Conservation (phyloP, 2,329 filamentous ascomycete species). For the Alternaria conjuncta region DNA sequence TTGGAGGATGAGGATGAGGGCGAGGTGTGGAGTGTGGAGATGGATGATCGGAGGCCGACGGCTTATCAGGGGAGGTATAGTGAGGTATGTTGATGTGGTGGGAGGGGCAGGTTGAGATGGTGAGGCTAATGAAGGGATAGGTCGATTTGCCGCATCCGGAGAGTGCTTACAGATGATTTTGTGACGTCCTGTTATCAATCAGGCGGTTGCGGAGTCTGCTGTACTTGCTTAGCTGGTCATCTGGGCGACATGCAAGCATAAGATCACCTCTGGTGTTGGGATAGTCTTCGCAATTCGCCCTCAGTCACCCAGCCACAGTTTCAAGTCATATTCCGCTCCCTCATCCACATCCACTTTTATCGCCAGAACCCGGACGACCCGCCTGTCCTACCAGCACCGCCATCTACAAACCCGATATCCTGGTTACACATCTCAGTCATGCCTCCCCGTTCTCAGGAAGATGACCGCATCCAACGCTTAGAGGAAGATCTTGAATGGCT, state of each 20-base stretch:
- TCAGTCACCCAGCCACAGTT: not conserved
- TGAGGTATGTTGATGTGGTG: not conserved
- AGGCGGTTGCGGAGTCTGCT: not conserved
- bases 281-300: not conserved
- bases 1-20: constrained; percentile 6
- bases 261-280: not conserved
- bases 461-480: too few relatives aligned
- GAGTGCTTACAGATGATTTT: not conserved
- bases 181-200: not conserved
- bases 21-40: constrained; percentile 7
- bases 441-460: not conserved
- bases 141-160: not conserved
- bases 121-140: not conserved
- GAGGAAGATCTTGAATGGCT: too few relatives aligned
- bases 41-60: constrained; percentile 4
- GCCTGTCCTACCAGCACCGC: too few relatives aligned
- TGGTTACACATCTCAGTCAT: not conserved
- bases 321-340: too few relatives aligned
- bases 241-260: not conserved
- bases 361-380: too few relatives aligned
- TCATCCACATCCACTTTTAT: too few relatives aligned
- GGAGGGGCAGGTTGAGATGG: not conserved
- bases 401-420: too few relatives aligned
- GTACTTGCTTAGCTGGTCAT: not conserved
- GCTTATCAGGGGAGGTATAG: not conserved